Evolutionary conservation across 1,139 yeast species (phyloP).

Genomic region (Geotrichum histeridarum): DNA sequence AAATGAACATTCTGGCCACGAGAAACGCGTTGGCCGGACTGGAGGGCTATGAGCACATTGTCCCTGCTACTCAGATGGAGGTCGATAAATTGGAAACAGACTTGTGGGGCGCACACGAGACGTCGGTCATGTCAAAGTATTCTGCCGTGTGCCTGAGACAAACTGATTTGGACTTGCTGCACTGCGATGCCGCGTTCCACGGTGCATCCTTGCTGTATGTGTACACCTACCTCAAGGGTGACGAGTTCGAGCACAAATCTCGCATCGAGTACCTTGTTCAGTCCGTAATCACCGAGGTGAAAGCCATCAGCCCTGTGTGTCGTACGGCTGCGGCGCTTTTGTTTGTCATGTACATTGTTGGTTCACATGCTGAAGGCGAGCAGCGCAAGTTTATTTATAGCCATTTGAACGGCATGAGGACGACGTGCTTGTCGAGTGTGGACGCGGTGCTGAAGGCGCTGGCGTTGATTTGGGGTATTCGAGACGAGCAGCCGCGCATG

Average conservation of each 20-base stretch:
- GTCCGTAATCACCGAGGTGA: constrained; percentile 15
- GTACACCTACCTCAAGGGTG: constrained; percentile 16
- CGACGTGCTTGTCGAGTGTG: constrained; percentile 20
- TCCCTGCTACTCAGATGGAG: constrained; percentile 11
- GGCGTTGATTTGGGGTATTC: constrained; percentile 17
- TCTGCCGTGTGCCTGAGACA: constrained; percentile 6
- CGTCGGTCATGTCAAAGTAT: constrained; percentile 8
- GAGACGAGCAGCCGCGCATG: constrained; percentile 7
- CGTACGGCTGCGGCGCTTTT: constrained; percentile 19
- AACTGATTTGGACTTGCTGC: constrained; percentile 18
- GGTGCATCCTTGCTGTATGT: constrained; percentile 19
- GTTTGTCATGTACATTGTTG: constrained; percentile 20
- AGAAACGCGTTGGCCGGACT: constrained; percentile 2
- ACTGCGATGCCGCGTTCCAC: constrained; percentile 20
- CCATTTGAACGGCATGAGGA: constrained; percentile 17
- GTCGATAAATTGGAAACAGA: constrained; percentile 11
- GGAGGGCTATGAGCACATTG: neutral
- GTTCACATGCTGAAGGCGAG: constrained; percentile 16
- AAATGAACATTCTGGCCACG: constrained; percentile 14
- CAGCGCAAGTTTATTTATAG: constrained; percentile 14
- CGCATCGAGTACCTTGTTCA: constrained; percentile 12
- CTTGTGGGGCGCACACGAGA: constrained; percentile 14
- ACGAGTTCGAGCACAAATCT: constrained; percentile 4
- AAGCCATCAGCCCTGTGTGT: constrained; percentile 18
- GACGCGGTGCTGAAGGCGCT: constrained; percentile 14